A percentile compares a stretch with the other conserved stretches of the same genome.
phyloP scores from a whole-genome alignment of 2,329 filamentous ascomycete species.

The Chlorencoelia australis region DNA sequence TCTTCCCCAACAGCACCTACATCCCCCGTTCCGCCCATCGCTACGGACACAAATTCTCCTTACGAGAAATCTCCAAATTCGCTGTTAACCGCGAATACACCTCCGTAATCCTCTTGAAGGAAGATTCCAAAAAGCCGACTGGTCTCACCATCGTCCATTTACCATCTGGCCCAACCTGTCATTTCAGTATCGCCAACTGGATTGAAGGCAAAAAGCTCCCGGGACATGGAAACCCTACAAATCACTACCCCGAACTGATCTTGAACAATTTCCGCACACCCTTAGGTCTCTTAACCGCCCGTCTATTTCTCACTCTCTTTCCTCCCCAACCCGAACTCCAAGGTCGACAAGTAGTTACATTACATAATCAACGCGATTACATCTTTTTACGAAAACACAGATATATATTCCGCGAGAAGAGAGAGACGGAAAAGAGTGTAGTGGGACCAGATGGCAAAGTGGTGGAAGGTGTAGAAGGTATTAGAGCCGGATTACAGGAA shows the following conservation, averaged over 20 bases:
- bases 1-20: constrained; percentile 77
- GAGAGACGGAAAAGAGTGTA: constrained; percentile 77
- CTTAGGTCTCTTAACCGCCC: constrained; percentile 76
- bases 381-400: constrained; percentile 87
- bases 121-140: constrained; percentile 77
- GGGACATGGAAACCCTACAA: constrained; percentile 79
- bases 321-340: constrained; percentile 74
- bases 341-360: constrained; percentile 80
- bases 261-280: constrained; percentile 94
- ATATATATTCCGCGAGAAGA: constrained; percentile 88
- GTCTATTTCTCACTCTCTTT: constrained; percentile 71
- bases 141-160: constrained; percentile 79
- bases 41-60: constrained; percentile 81
- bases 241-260: constrained; percentile 81
- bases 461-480: constrained; percentile 73
- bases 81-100: constrained; percentile 77
- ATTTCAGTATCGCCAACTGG: constrained; percentile 87
- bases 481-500: constrained; percentile 83
- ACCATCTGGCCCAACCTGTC: constrained; percentile 79
- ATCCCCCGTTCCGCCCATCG: constrained; percentile 76
- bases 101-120: constrained; percentile 72
- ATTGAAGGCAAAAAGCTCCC: constrained; percentile 78
- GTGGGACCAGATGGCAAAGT: constrained; percentile 72
- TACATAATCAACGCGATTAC: constrained; percentile 94
- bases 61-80: constrained; percentile 82